Evolutionary conservation across 768 basidiomycete species (phyloP).

Genomic region (Trametes elegans): DNA sequence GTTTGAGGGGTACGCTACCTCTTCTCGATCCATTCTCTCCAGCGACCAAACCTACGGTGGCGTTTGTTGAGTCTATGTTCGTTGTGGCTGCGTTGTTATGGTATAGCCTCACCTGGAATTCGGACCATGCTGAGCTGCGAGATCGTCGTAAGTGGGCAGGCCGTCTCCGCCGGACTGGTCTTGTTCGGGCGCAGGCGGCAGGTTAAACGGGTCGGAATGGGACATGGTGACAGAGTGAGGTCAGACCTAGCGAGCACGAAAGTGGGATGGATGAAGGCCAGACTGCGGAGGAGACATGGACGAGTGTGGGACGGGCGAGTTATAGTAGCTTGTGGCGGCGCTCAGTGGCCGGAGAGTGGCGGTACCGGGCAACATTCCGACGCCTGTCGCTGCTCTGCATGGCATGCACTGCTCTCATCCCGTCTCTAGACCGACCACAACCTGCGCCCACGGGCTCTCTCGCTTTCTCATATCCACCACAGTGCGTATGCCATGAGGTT

Average conservation of each 20-base stretch:
- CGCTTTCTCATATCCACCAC: too few species aligned
- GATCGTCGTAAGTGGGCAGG: constrained; percentile 78
- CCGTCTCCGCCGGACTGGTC: constrained; percentile 47
- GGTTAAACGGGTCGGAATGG: constrained; percentile 5
- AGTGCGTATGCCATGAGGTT: too few species aligned
- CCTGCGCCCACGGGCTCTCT: too few species aligned
- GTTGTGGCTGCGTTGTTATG: too few species aligned
- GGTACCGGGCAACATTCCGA: constrained; percentile 4
- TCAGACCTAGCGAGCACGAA: neutral
- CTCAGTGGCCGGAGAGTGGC: constrained; percentile 6
- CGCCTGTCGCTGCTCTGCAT: too few species aligned
- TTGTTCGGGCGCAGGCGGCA: constrained; percentile 35
- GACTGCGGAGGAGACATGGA: neutral
- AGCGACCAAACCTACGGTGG: constrained; percentile 68
- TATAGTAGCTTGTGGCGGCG: neutral
- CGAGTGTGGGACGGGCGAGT: neutral
- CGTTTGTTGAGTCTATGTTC: too few species aligned
- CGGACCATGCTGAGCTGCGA: constrained; percentile 72
- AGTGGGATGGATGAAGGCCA: neutral
- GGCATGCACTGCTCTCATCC: too few species aligned
- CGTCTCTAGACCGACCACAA: too few species aligned
- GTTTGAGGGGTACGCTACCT: constrained; percentile 41
- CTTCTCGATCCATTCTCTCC: constrained; percentile 89
- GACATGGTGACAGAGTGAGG: constrained; percentile 7
- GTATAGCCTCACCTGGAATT: constrained; percentile 67